Evolutionary conservation across 345 rosid species (phyloP).

Genomic region (Hibiscus mutabilis): DNA sequence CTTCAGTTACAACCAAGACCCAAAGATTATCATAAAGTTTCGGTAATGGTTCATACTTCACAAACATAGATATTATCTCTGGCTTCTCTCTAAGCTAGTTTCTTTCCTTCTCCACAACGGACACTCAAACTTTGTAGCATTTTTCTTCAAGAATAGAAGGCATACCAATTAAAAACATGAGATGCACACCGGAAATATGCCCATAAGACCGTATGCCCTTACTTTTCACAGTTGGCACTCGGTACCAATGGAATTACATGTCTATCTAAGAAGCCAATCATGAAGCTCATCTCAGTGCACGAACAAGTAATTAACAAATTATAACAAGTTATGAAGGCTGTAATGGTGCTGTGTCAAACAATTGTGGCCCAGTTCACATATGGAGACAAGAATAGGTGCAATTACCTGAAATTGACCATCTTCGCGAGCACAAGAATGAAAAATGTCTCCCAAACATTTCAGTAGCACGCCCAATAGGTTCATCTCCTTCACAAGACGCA

Average conservation of each 20-base stretch:
- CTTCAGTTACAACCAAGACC: not conserved
- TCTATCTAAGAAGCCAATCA: not conserved
- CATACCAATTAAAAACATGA: not conserved
- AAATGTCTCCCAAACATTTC: not conserved
- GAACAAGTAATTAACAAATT: not conserved
- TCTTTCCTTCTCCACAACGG: not conserved
- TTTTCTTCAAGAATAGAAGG: not conserved
- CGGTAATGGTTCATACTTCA: not conserved
- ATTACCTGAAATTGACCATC: not conserved
- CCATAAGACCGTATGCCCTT: not conserved
- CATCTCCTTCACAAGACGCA: not conserved
- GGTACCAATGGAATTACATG: not conserved
- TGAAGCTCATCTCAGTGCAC: not conserved
- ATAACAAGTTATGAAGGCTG: not conserved
- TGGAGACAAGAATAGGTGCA: not conserved
- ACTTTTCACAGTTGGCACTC: not conserved
- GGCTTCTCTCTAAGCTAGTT: not conserved
- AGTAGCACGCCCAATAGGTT: slow-evolving; percentile 4
- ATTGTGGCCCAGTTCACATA: not conserved
- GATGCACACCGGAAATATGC: not conserved
- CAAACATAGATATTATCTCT: not conserved
- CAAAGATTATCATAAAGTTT: not conserved
- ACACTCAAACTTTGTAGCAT: not conserved
- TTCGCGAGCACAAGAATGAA: not conserved
- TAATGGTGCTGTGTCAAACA: not conserved